Evolutionary conservation across 1,139 yeast genomes (phyloP).

Genomic region (Wickerhamiella infanticola): DNA sequence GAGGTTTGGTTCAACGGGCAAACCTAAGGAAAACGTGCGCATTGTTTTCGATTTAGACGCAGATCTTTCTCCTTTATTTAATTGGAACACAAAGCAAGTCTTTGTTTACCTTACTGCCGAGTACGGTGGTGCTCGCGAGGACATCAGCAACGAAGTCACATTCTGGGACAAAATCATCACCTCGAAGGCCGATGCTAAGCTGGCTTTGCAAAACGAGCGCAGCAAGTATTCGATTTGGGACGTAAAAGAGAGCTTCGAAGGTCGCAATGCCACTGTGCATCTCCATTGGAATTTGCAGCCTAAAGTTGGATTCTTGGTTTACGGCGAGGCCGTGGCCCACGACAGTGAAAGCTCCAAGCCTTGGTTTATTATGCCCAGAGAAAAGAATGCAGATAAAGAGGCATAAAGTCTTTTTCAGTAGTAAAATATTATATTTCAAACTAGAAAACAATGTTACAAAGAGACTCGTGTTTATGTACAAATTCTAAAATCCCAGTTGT

Average conservation of each 20-base stretch:
- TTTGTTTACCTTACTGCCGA: conserved; percentile 84
- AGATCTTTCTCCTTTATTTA: conserved; percentile 62
- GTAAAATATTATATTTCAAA: too few relatives aligned
- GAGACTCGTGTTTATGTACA: too few relatives aligned
- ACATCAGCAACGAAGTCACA: conserved; percentile 46
- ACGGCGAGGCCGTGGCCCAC: conserved; percentile 41
- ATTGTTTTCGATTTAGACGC: conserved; percentile 55
- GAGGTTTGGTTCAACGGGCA: conserved; percentile 56
- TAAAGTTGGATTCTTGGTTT: conserved; percentile 61
- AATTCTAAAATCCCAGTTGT: too few relatives aligned
- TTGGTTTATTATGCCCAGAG: conserved; percentile 18
- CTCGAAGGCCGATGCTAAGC: conserved; percentile 39
- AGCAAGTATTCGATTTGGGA: conserved; percentile 87
- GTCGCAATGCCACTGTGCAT: conserved; percentile 51
- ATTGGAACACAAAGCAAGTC: conserved; percentile 94
- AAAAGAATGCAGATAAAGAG: background rate
- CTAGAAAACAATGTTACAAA: too few relatives aligned
- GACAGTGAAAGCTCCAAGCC: conserved; percentile 14
- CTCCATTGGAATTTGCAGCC: conserved; percentile 94
- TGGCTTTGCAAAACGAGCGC: conserved; percentile 37
- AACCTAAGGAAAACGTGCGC: conserved; percentile 67
- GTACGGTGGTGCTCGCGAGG: conserved; percentile 45
- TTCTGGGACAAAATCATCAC: conserved; percentile 82
- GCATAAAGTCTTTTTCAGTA: too few relatives aligned
- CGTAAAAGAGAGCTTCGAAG: conserved; percentile 47